Base-by-base conservation (phyloP, 108 stramenopile genomes). In the Aurantiochytrium sp. region DNA sequence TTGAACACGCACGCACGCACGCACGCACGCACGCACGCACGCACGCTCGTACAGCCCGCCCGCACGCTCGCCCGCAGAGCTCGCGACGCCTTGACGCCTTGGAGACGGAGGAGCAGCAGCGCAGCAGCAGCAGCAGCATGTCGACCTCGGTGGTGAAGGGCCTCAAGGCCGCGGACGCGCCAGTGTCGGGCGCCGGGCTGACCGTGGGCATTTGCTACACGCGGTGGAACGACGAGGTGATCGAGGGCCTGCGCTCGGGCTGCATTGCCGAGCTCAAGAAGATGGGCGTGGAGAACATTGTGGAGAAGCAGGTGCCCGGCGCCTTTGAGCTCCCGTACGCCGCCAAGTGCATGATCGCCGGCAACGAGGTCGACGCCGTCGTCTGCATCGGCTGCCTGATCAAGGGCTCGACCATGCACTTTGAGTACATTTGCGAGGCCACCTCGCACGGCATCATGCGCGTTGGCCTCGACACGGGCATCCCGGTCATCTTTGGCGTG, bases 341-440 rank as follows among this genome's bases (percentile, higher is more conserved):
- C 5, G 97, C 98, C 24, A 73, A 89, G 86, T 17, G 32, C 24
- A 22, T 37, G 27, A 52, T 52, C 22, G 39, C 52, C 1, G 22
- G 22, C 36, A 12, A 30, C 55, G 86, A 55, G 22, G 96, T 97
- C 55, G 99, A 98, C 90, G 97, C 96, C 65, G 95, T 99, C 85
- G 93, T 99, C 45, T 95, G 94, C 87, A 85, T 96, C 55, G 99
- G 99, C 10, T 97, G 97, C 21, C 91, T 99, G 52, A 97, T 99
- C 93, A 99, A 99, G 92, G 99, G 99, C 4, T 97, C 98, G 31
- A 99, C 99, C 32, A 93, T 96, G 92, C 99, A 99, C 89, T 99
- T 98, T 89, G 99, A 99, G 94, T 98, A 98, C 92, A 99, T 99
- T 91, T 92, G 95, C 68, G 96, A 97, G 37, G 94, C 97, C 54